These are phyloP conservation scores for Sporisorium scitamineum DNA, from an alignment of 1,284 basidiomycete species.

Conservation along the genomic window DNA sequence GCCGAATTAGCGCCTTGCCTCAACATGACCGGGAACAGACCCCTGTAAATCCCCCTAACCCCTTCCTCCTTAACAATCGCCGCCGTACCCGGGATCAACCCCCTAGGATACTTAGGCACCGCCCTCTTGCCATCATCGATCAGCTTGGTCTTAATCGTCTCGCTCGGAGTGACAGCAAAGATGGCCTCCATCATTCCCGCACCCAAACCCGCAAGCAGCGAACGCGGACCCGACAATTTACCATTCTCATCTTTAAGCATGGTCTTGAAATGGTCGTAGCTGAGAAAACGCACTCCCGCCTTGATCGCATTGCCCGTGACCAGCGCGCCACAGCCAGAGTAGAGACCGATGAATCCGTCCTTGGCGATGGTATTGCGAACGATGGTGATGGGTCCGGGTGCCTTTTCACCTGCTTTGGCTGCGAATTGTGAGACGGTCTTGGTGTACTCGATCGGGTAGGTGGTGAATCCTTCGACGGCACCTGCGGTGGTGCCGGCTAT, in stretches of 20 bases:
- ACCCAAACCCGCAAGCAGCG: slow-evolving; percentile 81
- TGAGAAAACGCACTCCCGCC: slow-evolving; percentile 83
- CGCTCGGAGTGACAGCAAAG: slow-evolving; percentile 94
- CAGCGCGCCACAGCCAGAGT: slow-evolving; percentile 65
- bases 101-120: slow-evolving; percentile 81
- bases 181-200: slow-evolving; percentile 95
- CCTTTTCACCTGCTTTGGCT: slow-evolving; percentile 61
- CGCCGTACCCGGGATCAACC: slow-evolving; percentile 86
- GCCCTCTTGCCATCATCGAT: slow-evolving; percentile 92
- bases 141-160: slow-evolving; percentile 99
- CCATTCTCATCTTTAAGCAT: slow-evolving; percentile 77
- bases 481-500: slow-evolving; percentile 91
- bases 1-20: slow-evolving; percentile 97
- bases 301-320: slow-evolving; percentile 67
- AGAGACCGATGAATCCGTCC: slow-evolving; percentile 68
- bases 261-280: slow-evolving; percentile 92
- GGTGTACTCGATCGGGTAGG: slow-evolving; percentile 93
- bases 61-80: slow-evolving; percentile 88
- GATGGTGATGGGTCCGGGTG: slow-evolving; percentile 68
- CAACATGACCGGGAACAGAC: slow-evolving; percentile 95
- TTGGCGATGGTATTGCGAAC: slow-evolving; percentile 66
- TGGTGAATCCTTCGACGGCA: slow-evolving; percentile 81
- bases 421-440: slow-evolving; percentile 76
- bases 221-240: slow-evolving; percentile 44
- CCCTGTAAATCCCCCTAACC: slow-evolving; percentile 82